phyloP scores from a whole-genome alignment of 75 land plant genomes.

The Isoetes taiwanensis region DNA sequence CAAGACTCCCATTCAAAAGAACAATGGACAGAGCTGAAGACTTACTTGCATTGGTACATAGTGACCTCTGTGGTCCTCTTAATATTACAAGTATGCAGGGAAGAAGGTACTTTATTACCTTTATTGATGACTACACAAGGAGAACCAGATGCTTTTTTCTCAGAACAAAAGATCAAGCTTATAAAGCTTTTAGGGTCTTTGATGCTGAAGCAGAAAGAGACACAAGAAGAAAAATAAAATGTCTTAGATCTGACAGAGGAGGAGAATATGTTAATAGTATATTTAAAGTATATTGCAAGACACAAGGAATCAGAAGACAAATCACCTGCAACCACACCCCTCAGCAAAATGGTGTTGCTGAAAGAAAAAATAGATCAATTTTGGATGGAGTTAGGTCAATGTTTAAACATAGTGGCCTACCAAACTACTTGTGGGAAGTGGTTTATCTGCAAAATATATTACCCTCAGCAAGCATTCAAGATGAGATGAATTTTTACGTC shows the following conservation, averaged over 20 bases:
- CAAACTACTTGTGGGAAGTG: constrained; percentile 7
- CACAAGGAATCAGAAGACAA: constrained; percentile 11
- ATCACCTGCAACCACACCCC: no score
- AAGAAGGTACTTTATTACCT: constrained; percentile 15
- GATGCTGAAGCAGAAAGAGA: constrained; percentile 7
- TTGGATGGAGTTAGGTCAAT: constrained; percentile 7
- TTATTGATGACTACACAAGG: constrained; percentile 12
- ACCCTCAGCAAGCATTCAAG: no score
- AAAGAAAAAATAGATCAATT: constrained; percentile 22
- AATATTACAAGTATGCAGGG: not conserved
- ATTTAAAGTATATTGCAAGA: constrained; percentile 2
- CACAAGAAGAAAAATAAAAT: not conserved
- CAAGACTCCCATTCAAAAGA: no score
- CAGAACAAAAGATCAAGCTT: not conserved
- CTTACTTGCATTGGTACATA: constrained; percentile 10
- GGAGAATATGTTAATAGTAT: constrained; percentile 10
- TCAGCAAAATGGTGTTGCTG: not conserved
- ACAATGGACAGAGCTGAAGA: no score
- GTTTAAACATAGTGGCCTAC: not conserved
- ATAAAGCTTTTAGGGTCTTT: not conserved
- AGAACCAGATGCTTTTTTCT: not conserved
- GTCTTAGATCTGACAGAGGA: constrained; percentile 12
- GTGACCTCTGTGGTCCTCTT: constrained; percentile 15
- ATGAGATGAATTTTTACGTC: no score
- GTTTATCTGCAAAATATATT: no score